Evolutionary conservation across 2,329 filamentous ascomycete species (phyloP), one percentile per base, ranked within the genome.

Genomic region (Zasmidium citrigriseum): DNA sequence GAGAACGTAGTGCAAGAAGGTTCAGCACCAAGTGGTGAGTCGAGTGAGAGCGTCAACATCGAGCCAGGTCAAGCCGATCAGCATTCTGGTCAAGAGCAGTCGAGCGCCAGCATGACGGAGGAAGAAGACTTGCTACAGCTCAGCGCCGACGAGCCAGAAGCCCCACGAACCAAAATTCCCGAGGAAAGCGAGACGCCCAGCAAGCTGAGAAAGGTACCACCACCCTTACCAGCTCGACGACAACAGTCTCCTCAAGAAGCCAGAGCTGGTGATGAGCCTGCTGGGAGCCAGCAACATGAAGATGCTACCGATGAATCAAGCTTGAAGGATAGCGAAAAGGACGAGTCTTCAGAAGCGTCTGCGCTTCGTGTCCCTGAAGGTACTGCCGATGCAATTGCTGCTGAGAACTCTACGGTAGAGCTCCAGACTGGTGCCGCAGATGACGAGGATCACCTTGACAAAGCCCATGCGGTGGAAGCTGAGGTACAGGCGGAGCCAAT

Each of bases 371-470:
- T 64, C 2, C 61, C 61, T 7, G 61, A 61, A 44, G 29, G 41
- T 23, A 46, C 46, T 23, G 62, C 51, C 18, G 49, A 52, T 22
- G 59, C 59, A 4, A 57, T 64, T 29, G 57, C 60, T 24, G 48
- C 52, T 2, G 62, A 64, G 34, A 64, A 63, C 27, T 25, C 54
- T 7, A 61, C 58, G 20, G 21, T 46, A 2, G 58, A 54, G n/a
- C 55, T 56, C 14, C 58, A 59, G 14, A 53, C 34, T 38, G 61
- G 61, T 16, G 52, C 25, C 5, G 3, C 11, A 20, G 57, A 62
- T 21, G 57, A 58, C 7, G 22, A 18, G 7, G 48, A 45, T 1
- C 52, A 54, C 27, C 7, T 53, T 16, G 52, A 55, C n/a, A 34
- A 54, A 2, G 34, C 44, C 22, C 27, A 58, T 23, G 60, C 20